These are phyloP conservation scores for Centella asiatica DNA, from an alignment of 129 eudicot species.

Conservation along the genomic window DNA sequence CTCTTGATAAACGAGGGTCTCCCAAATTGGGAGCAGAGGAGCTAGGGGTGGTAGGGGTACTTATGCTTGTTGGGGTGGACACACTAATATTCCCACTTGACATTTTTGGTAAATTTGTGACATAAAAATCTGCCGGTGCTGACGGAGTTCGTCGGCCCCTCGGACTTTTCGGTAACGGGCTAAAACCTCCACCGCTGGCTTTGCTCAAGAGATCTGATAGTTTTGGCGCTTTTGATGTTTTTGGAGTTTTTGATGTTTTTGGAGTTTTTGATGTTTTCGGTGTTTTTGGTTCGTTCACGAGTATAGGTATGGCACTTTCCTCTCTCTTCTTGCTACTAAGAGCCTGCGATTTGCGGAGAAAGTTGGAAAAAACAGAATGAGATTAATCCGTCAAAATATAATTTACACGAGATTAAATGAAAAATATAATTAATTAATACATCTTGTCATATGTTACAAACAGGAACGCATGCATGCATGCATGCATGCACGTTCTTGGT, in stretches of 20 bases:
- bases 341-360: slow-evolving; percentile 13
- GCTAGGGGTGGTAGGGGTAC: slow-evolving; percentile 19
- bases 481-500: too few relatives aligned
- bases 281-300: slow-evolving; percentile 12
- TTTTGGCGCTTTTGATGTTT: neutral
- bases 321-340: slow-evolving; percentile 42
- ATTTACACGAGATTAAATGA: too few relatives aligned
- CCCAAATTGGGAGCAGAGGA: neutral
- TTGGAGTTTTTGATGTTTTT: slow-evolving; percentile 15
- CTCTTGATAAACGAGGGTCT: slow-evolving; percentile 10
- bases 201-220: neutral
- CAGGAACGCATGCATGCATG: too few relatives aligned
- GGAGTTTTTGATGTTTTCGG: slow-evolving; percentile 15
- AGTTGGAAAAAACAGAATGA: neutral
- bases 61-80: slow-evolving; percentile 8
- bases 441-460: too few relatives aligned
- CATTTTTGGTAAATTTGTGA: slow-evolving; percentile 5
- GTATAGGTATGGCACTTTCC: slow-evolving; percentile 18
- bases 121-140: slow-evolving; percentile 16
- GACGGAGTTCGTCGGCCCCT: slow-evolving; percentile 1
- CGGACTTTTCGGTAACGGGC: slow-evolving; percentile 19
- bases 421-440: too few relatives aligned
- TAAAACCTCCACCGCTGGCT: slow-evolving; percentile 2
- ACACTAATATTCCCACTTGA: neutral
- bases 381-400: neutral